These are phyloP conservation scores for Kwoniella europaea DNA, from an alignment of 768 basidiomycete genomes.

Conservation along the genomic window DNA sequence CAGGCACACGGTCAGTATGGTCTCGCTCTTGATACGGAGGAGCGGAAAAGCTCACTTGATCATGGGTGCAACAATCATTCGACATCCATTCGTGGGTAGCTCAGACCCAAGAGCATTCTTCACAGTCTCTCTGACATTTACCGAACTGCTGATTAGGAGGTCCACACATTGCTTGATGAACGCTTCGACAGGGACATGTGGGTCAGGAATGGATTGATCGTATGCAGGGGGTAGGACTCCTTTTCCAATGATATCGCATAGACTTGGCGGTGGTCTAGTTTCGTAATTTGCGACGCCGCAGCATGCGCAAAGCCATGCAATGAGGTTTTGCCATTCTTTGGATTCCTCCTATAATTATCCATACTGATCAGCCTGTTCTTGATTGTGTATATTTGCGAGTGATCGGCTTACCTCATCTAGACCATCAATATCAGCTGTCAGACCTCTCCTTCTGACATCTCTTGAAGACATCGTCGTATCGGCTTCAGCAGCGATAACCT, in stretches of 20 bases:
- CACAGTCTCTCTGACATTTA: conserved; percentile 75
- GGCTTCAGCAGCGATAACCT: conserved; percentile 36
- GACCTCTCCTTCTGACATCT: conserved; percentile 25
- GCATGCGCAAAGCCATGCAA: conserved; percentile 75
- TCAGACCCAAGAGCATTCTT: conserved; percentile 81
- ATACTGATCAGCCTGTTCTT: neutral
- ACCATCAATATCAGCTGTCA: conserved; percentile 40
- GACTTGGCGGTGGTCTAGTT: conserved; percentile 62
- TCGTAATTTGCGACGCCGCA: conserved; percentile 66
- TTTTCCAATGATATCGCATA: conserved; percentile 37
- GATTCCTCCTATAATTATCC: conserved; percentile 66
- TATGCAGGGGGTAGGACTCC: conserved; percentile 38
- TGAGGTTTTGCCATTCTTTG: conserved; percentile 83
- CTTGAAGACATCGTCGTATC: conserved; percentile 18
- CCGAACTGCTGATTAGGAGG: conserved; percentile 68
- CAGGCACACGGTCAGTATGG: neutral
- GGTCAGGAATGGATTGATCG: conserved; percentile 29
- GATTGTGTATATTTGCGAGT: neutral
- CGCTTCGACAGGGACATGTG: conserved; percentile 22
- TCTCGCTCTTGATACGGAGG: conserved; percentile 45
- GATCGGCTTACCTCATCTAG: conserved; percentile 40
- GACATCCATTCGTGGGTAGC: conserved; percentile 72
- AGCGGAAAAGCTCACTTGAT: conserved; percentile 67
- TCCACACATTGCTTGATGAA: conserved; percentile 64
- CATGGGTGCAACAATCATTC: conserved; percentile 70